These are phyloP conservation scores for Colletotrichum phormii DNA, from an alignment of 2,329 filamentous ascomycete species.

Conservation along the genomic window DNA sequence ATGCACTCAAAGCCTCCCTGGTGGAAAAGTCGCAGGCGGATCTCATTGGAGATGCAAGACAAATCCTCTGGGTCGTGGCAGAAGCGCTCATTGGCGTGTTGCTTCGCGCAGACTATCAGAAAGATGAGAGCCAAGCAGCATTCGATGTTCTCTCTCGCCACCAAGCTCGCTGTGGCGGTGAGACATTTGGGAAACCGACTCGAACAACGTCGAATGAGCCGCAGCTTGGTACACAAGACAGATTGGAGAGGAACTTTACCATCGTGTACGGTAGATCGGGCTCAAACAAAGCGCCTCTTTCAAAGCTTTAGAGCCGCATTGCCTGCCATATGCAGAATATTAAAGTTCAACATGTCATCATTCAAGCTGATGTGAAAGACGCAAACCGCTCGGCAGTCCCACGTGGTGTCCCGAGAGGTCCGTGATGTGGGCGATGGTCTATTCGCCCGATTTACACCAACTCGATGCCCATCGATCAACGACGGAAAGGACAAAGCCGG, in stretches of 20 bases:
- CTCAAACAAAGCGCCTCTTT: background rate
- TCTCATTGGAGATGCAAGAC: constrained; percentile 59
- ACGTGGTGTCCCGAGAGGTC: background rate
- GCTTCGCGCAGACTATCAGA: constrained; percentile 53
- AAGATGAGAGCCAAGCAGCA: constrained; percentile 49
- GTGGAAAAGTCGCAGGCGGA: constrained; percentile 48
- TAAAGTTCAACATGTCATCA: background rate
- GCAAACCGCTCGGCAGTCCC: background rate
- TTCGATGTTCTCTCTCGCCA: constrained; percentile 50
- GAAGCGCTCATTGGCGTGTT: constrained; percentile 58
- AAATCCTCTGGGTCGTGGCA: constrained; percentile 55
- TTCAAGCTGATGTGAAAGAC: background rate
- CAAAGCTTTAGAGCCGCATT: constrained; percentile 5
- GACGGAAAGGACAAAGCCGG: background rate
- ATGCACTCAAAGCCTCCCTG: constrained; percentile 50
- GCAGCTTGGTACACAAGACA: background rate
- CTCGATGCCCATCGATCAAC: background rate
- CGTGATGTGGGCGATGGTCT: background rate
- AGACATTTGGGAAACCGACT: background rate
- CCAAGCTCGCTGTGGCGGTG: constrained; percentile 37
- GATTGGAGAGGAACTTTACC: constrained; percentile 45
- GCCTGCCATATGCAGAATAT: background rate
- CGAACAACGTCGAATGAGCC: background rate
- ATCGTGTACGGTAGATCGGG: constrained; percentile 51
- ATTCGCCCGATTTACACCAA: background rate